Evolutionary conservation across 192 early-diverging fungal genomes (phyloP).

Genomic region (Ramicandelaber brevisporus): DNA sequence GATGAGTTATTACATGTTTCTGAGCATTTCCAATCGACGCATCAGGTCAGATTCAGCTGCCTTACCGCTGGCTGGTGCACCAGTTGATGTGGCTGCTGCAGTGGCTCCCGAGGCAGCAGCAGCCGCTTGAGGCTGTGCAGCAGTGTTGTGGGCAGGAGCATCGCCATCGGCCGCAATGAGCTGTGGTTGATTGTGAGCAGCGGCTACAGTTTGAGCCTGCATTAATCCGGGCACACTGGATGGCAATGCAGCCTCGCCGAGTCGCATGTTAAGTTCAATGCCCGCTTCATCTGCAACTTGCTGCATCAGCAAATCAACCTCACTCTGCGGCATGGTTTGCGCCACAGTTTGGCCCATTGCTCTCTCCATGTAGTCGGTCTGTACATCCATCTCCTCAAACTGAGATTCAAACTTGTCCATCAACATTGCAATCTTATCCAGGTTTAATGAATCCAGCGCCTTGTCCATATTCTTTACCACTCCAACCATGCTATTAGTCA

Average conservation of each 20-base stretch:
- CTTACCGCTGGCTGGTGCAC: too few species aligned
- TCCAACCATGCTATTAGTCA: slow-evolving; percentile 57
- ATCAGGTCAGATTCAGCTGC: too few species aligned
- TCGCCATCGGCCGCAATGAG: too few species aligned
- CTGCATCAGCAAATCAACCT: slow-evolving; percentile 86
- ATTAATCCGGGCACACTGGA: too few species aligned
- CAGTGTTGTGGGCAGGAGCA: too few species aligned
- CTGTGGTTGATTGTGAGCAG: too few species aligned
- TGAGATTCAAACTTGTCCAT: slow-evolving; percentile 97
- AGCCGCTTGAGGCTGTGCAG: too few species aligned
- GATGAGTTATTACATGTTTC: too few species aligned
- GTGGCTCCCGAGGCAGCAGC: too few species aligned
- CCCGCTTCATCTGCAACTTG: slow-evolving; percentile 93
- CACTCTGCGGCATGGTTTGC: slow-evolving; percentile 62
- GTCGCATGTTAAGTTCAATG: slow-evolving; percentile 53
- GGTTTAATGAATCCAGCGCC: slow-evolving; percentile 84
- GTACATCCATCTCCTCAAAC: slow-evolving; percentile 93
- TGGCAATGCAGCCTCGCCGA: slow-evolving; percentile 20
- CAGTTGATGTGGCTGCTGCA: too few species aligned
- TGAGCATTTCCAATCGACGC: too few species aligned
- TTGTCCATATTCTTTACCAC: slow-evolving; percentile 87
- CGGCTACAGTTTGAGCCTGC: too few species aligned
- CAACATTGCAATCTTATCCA: slow-evolving; percentile 89
- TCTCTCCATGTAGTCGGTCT: slow-evolving; percentile 90
- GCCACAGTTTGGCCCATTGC: slow-evolving; percentile 74